Conservation (phyloP, 176 grass and related monocot genomes). For the Canna indica region DNA sequence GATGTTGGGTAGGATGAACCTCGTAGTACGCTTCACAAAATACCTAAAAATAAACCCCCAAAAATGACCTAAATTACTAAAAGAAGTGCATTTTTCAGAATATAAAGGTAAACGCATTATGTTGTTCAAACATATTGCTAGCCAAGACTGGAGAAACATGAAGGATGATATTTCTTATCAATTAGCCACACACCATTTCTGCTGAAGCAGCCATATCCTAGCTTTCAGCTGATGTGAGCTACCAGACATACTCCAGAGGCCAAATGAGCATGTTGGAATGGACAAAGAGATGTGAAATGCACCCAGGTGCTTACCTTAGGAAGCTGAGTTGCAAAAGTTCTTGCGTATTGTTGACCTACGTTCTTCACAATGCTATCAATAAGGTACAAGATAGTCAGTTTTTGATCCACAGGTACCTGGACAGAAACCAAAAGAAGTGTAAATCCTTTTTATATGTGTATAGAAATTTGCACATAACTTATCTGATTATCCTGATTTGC, state of each 20-base stretch:
- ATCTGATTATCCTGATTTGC: not conserved
- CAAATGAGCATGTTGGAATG: not conserved
- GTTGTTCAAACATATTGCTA: not conserved
- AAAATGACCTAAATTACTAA: not conserved
- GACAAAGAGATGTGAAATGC: not conserved
- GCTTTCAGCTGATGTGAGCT: not conserved
- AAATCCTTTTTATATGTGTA: conserved; percentile 5
- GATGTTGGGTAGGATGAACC: conserved; percentile 63
- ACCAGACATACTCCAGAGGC: not conserved
- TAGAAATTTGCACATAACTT: not conserved
- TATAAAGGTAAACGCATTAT: not conserved
- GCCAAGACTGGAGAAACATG: not conserved
- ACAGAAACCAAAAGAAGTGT: conserved; percentile 27
- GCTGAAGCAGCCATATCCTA: not conserved
- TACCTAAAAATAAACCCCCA: not conserved
- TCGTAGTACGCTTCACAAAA: conserved; percentile 70
- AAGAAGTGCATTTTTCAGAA: not conserved
- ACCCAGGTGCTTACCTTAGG: conserved; percentile 32
- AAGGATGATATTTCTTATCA: not conserved
- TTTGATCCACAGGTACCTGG: conserved; percentile 76
- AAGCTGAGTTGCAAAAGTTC: conserved; percentile 52
- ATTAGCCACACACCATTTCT: not conserved
- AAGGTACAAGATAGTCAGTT: conserved; percentile 82
- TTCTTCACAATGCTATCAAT: conserved; percentile 99
- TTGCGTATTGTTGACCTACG: conserved; percentile 61